These are phyloP conservation scores for Pseudofabraea citricarpa DNA, from an alignment of 2,329 filamentous ascomycete species.

Conservation along the genomic window DNA sequence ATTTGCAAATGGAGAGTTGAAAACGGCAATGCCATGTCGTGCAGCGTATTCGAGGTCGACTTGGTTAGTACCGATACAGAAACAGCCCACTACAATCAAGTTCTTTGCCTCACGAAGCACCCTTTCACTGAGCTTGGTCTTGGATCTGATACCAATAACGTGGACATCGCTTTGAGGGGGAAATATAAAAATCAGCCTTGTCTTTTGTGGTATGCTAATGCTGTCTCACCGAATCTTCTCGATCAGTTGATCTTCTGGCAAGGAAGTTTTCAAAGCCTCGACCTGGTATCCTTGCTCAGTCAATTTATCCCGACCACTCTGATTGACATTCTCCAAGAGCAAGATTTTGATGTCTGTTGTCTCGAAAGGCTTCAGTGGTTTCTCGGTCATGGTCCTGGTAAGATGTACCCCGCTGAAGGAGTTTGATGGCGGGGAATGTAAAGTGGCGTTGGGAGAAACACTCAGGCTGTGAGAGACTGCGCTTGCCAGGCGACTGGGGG, in stretches of 20 bases:
- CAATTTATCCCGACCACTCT: conserved; percentile 80
- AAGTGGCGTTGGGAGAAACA: conserved; percentile 69
- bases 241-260: conserved; percentile 90
- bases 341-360: conserved; percentile 96
- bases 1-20: conserved; percentile 99
- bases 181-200: conserved; percentile 14
- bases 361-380: conserved; percentile 91
- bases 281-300: conserved; percentile 90
- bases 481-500: conserved; percentile 29
- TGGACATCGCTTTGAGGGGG: conserved; percentile 69
- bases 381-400: conserved; percentile 42
- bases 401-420: conserved; percentile 49
- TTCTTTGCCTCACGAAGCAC: conserved; percentile 89
- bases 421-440: conserved; percentile 68
- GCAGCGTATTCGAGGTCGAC: conserved; percentile 83
- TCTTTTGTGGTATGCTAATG: background rate
- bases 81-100: conserved; percentile 92
- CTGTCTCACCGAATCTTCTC: conserved; percentile 80
- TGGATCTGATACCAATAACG: conserved; percentile 96
- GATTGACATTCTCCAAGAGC: conserved; percentile 92
- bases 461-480: conserved; percentile 55
- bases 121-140: conserved; percentile 86
- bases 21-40: conserved; percentile 85
- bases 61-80: conserved; percentile 98
- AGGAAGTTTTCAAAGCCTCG: conserved; percentile 80